Conservation (phyloP, 1,139 yeast species). For the Magnusiomyces paraingens region DNA sequence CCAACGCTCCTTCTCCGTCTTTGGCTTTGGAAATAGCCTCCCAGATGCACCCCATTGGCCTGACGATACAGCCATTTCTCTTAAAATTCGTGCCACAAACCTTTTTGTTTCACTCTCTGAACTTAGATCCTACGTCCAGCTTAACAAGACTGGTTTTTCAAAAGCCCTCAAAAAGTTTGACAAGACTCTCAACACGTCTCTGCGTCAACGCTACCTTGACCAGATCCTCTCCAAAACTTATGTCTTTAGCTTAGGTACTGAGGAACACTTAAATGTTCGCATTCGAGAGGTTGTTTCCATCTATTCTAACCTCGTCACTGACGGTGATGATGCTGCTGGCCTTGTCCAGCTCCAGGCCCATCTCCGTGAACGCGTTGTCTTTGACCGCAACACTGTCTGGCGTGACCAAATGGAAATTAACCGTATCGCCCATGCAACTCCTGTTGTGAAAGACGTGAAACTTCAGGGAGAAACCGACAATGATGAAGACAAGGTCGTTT, state of each 20-base stretch:
- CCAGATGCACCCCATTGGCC: constrained; percentile 28
- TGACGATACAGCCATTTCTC: constrained; percentile 54
- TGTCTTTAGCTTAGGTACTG: constrained; percentile 44
- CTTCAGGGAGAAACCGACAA: constrained; percentile 17
- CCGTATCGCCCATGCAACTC: constrained; percentile 56
- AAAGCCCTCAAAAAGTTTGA: constrained; percentile 89
- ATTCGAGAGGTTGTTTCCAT: constrained; percentile 44
- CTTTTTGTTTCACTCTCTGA: constrained; percentile 75
- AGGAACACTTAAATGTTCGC: constrained; percentile 41
- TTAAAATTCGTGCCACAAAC: constrained; percentile 60
- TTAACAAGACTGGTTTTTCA: constrained; percentile 81
- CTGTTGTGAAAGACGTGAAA: constrained; percentile 28
- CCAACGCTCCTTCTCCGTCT: constrained; percentile 1
- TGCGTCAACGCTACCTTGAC: constrained; percentile 45
- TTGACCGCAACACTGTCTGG: constrained; percentile 98
- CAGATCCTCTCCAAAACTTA: constrained; percentile 33
- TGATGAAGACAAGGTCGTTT: neutral
- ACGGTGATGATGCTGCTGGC: constrained; percentile 46
- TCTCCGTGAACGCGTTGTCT: constrained; percentile 84
- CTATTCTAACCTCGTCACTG: constrained; percentile 42
- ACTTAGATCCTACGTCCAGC: constrained; percentile 69
- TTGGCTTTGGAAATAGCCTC: neutral
- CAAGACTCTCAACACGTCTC: constrained; percentile 60
- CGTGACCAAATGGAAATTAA: constrained; percentile 90
- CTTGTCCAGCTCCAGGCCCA: constrained; percentile 65